Evolutionary conservation across 116 monocot genomes (phyloP), one percentile per base, ranked within the genome.

Genomic region (Zostera marina): DNA sequence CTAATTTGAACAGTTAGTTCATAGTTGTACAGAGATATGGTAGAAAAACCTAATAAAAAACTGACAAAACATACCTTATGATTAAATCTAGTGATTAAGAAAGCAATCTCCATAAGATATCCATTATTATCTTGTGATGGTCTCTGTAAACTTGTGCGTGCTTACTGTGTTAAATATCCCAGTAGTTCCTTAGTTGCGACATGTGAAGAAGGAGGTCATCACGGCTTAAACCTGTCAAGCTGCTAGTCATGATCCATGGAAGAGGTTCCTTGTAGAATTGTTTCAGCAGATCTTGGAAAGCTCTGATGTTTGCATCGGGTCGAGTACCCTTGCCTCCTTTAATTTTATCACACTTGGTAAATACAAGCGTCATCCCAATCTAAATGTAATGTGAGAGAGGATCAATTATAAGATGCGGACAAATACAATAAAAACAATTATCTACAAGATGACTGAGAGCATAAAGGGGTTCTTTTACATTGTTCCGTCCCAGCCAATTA

Each of bases 161-260:
- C 32, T n/a, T n/a, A n/a, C n/a, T 15, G 16, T 3, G 14, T 23
- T 77, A 72, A 51, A 79, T 81, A 22, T 82, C 88, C 94, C 94
- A 96, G 70, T 82, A 96, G 64, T 96, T 96, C 63, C 88, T 82
- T 44, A 96, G 73, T 66, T 99, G 99, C 2, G 99, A 99, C 91
- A 99, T 91, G 59, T 99, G 99, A 23, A 99, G 83, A 5, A 99
- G 91, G 17, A 99, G 81, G 23, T 81, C 82, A 44, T 91, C 87
- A 14, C 99, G 76, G 22, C 84, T 91, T 41, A 90, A 63, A 9
- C 99, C 99, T 4, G 83, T 91, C 15, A 78, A 56, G 41, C 99
- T 77, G 59, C 99, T 99, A 3, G 99, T 99, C 99, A 91, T 87
- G 62, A 99, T 84, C 91, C 91, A 99, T 8, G 99, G 91, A 22